Evolutionary conservation across 2,329 filamentous ascomycete genomes (phyloP).

Genomic region (Aspergillus aculeatus): DNA sequence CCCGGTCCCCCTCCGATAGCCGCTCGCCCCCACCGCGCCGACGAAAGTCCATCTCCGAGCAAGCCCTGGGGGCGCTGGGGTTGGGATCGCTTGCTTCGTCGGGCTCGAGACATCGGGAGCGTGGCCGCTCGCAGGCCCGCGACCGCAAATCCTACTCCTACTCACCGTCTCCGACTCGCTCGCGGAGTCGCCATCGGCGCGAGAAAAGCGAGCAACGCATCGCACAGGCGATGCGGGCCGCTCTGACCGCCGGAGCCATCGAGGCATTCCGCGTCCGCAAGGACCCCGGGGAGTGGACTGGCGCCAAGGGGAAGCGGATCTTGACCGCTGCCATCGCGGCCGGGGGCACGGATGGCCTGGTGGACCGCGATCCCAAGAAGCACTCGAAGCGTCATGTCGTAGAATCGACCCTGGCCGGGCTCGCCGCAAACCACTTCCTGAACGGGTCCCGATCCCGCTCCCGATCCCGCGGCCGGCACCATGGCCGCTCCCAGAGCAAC

Average conservation of each 20-base stretch:
- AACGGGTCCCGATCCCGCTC: constrained; percentile 77
- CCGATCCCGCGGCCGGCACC: constrained; percentile 57
- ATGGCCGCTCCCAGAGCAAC: constrained; percentile 43
- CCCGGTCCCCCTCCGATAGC: constrained; percentile 39
- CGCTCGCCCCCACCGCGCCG: constrained; percentile 42
- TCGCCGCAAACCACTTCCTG: constrained; percentile 80
- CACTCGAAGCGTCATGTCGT: constrained; percentile 77
- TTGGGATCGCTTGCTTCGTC: constrained; percentile 51
- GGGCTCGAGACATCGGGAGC: constrained; percentile 45
- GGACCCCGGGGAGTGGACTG: constrained; percentile 83
- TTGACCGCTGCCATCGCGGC: constrained; percentile 83
- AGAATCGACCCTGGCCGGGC: constrained; percentile 83
- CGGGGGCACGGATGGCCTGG: constrained; percentile 77
- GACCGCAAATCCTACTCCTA: constrained; percentile 49
- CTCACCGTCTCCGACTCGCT: constrained; percentile 52
- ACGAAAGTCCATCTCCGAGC: constrained; percentile 49
- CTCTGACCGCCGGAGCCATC: constrained; percentile 82
- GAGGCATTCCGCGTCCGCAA: constrained; percentile 91
- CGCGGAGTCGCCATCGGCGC: constrained; percentile 51
- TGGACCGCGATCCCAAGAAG: constrained; percentile 67
- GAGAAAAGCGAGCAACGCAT: constrained; percentile 60
- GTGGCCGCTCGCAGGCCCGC: constrained; percentile 36
- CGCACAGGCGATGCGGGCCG: constrained; percentile 86
- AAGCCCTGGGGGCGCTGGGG: constrained; percentile 57
- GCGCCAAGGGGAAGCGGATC: constrained; percentile 87